Conservation (phyloP, 2,329 filamentous ascomycete genomes). For the Ascosphaera apis region DNA sequence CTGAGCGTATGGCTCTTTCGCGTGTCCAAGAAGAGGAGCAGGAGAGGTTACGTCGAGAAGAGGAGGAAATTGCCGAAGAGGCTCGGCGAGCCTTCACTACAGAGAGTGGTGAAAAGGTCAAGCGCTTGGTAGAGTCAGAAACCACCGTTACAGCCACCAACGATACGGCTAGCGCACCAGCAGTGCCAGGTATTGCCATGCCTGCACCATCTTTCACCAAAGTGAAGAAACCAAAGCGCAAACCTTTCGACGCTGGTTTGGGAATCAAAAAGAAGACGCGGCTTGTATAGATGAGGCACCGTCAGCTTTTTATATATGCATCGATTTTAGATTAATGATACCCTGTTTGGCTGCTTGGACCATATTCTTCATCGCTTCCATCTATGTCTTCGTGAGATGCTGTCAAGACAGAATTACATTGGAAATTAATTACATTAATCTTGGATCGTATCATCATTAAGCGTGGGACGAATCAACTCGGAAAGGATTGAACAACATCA, state of each 20-base stretch:
- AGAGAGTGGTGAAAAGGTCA: conserved; percentile 31
- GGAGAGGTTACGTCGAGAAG: conserved; percentile 43
- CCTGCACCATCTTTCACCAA: conserved; percentile 46
- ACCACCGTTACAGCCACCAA: conserved; percentile 11
- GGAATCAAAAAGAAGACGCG: conserved; percentile 72
- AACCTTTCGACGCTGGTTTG: conserved; percentile 47
- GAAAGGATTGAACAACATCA: too few relatives aligned
- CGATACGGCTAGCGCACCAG: conserved; percentile 12
- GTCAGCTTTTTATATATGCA: neutral
- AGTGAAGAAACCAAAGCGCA: conserved; percentile 58
- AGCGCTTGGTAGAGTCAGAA: conserved; percentile 29
- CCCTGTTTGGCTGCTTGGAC: neutral
- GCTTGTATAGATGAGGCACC: conserved; percentile 21
- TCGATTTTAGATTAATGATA: neutral
- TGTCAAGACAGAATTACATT: too few relatives aligned
- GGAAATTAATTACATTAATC: neutral
- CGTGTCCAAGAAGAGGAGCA: conserved; percentile 24
- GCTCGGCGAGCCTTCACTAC: conserved; percentile 56
- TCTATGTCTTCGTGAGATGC: too few relatives aligned
- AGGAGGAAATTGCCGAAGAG: conserved; percentile 54
- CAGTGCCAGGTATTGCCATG: conserved; percentile 13
- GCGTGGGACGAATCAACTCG: too few relatives aligned
- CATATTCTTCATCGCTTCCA: too few relatives aligned
- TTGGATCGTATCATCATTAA: too few relatives aligned
- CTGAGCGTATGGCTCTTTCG: conserved; percentile 22